Evolutionary conservation across 2,329 filamentous ascomycete species (phyloP), one percentile per base, ranked within the genome.

Genomic region (Colletotrichum sp.): DNA sequence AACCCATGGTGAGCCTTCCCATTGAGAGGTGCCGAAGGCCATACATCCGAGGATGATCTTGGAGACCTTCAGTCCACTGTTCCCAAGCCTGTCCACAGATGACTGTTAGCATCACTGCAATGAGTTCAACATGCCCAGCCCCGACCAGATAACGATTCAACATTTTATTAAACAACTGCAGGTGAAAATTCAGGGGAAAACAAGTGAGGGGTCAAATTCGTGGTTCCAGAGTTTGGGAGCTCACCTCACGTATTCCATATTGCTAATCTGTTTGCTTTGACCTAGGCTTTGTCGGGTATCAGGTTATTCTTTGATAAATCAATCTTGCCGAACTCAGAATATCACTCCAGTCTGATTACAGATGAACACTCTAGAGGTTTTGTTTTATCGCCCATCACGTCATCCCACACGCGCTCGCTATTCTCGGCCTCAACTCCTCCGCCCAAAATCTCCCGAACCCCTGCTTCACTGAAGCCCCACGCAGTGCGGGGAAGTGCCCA

Each of bases 51-150:
- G 79, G 74, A 85, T 85, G 76, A 86, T 81, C 78, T 83, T 82
- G 36, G 86, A 88, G 68, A 87, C 80, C 76, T 86, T 86, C 32
- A 87, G 83, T 55, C 86, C 86, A 44, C 81, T 84, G 36, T 80
- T 83, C 21, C 85, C 85, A 9, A 86, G 82, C 76, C 83, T 83
- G 15, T 2, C n/a, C 44, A 7, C 2, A 5, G 8, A 18, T 21
- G 12, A 4, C 8, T 10, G 6, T 75, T 6, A 75, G 60, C 49
- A 18, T 16, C 1, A 16, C 6, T 12, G 18, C 52, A n/a, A 57
- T 4, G 52, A 10, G 6, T 57, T 28, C 6, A 1, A 2, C 7
- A 18, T 10, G 16, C 8, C 15, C 24, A 16, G 15, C 4, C 1
- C 26, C 24, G 13, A 28, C 13, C 21, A 26, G 2, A 57, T 8